A percentile compares a stretch with the other conserved stretches of the same genome.
These are phyloP conservation scores for Colletotrichum lupini DNA, from an alignment of 2,329 filamentous ascomycete genomes.

Conservation along the genomic window DNA sequence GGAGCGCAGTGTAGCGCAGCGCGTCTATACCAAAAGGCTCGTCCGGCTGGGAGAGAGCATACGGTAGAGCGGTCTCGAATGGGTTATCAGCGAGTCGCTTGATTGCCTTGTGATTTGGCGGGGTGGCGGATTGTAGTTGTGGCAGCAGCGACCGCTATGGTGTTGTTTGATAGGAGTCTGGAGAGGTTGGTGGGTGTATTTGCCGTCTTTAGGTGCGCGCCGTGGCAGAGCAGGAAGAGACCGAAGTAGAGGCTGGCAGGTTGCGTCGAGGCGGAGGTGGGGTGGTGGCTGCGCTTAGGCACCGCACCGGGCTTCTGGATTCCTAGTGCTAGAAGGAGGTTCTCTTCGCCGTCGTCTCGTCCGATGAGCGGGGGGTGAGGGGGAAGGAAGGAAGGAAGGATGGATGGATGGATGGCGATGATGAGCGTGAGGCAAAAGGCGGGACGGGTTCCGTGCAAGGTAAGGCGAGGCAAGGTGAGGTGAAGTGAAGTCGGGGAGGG, in stretches of 20 bases:
- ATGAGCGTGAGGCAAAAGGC: slow-evolving; percentile 9
- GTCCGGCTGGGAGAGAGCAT: slow-evolving; percentile 17
- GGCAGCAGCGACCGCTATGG: slow-evolving; percentile 17
- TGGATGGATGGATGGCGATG: slow-evolving; percentile 18
- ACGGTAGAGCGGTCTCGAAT: slow-evolving; percentile 8
- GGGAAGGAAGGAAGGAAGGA: not conserved
- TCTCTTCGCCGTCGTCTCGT: slow-evolving; percentile 21
- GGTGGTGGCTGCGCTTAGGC: slow-evolving; percentile 35
- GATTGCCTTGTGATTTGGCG: slow-evolving; percentile 34
- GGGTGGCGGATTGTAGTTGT: slow-evolving; percentile 28
- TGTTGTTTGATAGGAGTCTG: slow-evolving; percentile 10
- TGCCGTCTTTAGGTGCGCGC: slow-evolving; percentile 32
- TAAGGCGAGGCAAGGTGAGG: slow-evolving; percentile 17
- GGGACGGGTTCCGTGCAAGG: slow-evolving; percentile 9
- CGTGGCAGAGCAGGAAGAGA: slow-evolving; percentile 29
- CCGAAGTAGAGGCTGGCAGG: slow-evolving; percentile 20
- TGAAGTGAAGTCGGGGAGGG: not conserved
- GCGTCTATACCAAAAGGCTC: slow-evolving; percentile 10
- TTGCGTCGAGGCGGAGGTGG: slow-evolving; percentile 31
- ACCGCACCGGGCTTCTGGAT: slow-evolving; percentile 32
- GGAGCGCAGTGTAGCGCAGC: slow-evolving; percentile 2
- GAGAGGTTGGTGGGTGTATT: slow-evolving; percentile 33
- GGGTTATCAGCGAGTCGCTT: slow-evolving; percentile 8
- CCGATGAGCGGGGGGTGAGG: slow-evolving; percentile 23
- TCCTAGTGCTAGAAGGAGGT: slow-evolving; percentile 26